Evolutionary conservation across 306 rosid species (phyloP).

Genomic region (Dryas octopetala): DNA sequence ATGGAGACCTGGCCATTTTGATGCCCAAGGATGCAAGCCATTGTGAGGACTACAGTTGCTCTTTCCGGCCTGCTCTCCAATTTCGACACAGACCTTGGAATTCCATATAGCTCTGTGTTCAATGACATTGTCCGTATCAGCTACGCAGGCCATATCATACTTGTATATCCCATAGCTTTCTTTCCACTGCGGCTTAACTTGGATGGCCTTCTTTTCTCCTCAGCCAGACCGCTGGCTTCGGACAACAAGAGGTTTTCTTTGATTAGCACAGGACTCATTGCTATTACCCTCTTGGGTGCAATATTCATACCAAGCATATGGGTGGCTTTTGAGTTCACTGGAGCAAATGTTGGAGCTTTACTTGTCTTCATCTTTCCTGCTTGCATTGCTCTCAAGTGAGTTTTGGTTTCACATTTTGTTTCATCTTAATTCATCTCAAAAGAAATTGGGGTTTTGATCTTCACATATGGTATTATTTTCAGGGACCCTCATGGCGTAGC

Average conservation of each 20-base stretch:
- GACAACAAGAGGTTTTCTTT: conserved; percentile 34
- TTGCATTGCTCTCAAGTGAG: conserved; percentile 36
- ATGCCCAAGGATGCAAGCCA: conserved; percentile 18
- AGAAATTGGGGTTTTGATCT: neutral
- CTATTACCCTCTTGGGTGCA: conserved; percentile 41
- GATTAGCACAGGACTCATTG: conserved; percentile 24
- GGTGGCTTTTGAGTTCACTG: conserved; percentile 53
- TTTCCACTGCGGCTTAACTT: conserved; percentile 36
- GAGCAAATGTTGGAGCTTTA: conserved; percentile 46
- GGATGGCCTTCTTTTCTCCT: conserved; percentile 42
- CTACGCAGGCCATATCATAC: conserved; percentile 34
- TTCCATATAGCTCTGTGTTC: conserved; percentile 30
- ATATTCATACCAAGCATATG: conserved; percentile 48
- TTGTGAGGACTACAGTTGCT: conserved; percentile 31
- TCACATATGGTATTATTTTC: neutral
- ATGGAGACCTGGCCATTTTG: neutral
- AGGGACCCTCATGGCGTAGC: conserved; percentile 35
- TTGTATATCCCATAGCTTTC: conserved; percentile 35
- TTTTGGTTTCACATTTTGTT: neutral
- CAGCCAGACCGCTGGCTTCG: conserved; percentile 26
- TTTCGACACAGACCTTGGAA: conserved; percentile 34
- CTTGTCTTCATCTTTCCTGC: conserved; percentile 56
- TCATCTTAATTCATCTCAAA: too few relatives aligned
- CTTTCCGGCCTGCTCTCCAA: conserved; percentile 38
- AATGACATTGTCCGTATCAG: conserved; percentile 35